Evolutionary conservation across 495 filamentous ascomycete species (phyloP).

Genomic region (Cercophora scortea): DNA sequence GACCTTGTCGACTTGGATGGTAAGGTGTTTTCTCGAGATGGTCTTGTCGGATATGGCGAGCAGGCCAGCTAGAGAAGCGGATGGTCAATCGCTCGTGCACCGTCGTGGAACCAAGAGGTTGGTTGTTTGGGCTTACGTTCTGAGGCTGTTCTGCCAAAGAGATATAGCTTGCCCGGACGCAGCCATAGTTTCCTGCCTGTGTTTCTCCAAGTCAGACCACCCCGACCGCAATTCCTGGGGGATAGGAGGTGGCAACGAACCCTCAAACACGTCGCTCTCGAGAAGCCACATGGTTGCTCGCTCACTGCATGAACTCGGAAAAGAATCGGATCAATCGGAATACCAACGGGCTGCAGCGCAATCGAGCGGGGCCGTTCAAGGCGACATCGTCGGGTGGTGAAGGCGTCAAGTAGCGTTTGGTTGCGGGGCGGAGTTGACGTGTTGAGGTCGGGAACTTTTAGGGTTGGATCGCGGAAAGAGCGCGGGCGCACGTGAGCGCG

Average conservation of each 20-base stretch:
- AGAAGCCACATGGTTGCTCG: slow-evolving; percentile 49
- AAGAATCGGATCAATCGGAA: neutral
- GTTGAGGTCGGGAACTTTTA: neutral
- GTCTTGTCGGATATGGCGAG: slow-evolving; percentile 60
- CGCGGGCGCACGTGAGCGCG: slow-evolving; percentile 13
- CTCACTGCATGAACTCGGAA: neutral
- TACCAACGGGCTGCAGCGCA: too few relatives aligned
- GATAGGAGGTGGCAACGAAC: slow-evolving; percentile 19
- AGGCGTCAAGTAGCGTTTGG: neutral
- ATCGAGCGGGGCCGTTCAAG: too few relatives aligned
- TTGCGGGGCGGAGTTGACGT: slow-evolving; percentile 7
- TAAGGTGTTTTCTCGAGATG: slow-evolving; percentile 85
- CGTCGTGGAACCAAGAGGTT: slow-evolving; percentile 4
- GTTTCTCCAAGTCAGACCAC: neutral
- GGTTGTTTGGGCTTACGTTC: slow-evolving; percentile 31
- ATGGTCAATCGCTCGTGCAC: neutral
- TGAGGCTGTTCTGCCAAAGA: slow-evolving; percentile 59
- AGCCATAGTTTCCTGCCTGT: slow-evolving; percentile 72
- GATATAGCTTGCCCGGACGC: slow-evolving; percentile 71
- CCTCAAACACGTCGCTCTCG: slow-evolving; percentile 45
- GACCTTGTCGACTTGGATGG: slow-evolving; percentile 62
- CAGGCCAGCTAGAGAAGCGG: slow-evolving; percentile 35
- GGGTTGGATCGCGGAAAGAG: slow-evolving; percentile 7
- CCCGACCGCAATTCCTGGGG: neutral
- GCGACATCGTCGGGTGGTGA: neutral